A percentile compares a stretch with the other conserved stretches of the same genome.
phyloP scores from a whole-genome alignment of 2,329 filamentous ascomycete genomes.

The Fonsecaea erecta region DNA sequence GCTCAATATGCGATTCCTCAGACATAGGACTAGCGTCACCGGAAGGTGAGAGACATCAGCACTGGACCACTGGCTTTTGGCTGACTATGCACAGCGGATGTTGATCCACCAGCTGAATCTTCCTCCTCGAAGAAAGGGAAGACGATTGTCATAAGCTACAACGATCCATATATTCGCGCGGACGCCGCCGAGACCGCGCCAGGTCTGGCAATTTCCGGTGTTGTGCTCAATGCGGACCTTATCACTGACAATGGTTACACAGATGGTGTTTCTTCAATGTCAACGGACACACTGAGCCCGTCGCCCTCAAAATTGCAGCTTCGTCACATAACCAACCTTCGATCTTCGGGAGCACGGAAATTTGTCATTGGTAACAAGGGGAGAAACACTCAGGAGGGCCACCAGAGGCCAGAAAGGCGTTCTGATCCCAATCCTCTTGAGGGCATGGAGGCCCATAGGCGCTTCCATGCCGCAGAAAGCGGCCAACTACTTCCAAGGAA shows the following conservation, averaged over 20 bases:
- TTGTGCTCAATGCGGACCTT: slow-evolving; percentile 6
- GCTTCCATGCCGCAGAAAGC: slow-evolving; percentile 37
- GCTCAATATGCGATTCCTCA: slow-evolving; percentile 9
- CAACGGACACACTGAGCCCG: slow-evolving; percentile 2
- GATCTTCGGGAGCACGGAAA: slow-evolving; percentile 23
- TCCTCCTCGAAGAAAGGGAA: slow-evolving; percentile 18
- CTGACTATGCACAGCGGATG: slow-evolving; percentile 10
- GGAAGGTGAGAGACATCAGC: slow-evolving; percentile 15
- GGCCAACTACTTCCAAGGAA: slow-evolving; percentile 32
- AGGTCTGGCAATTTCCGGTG: slow-evolving; percentile 17
- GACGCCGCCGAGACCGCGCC: slow-evolving; percentile 13
- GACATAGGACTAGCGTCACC: slow-evolving; percentile 19
- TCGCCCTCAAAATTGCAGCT: slow-evolving; percentile 25
- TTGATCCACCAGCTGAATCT: slow-evolving; percentile 11
- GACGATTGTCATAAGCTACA: slow-evolving; percentile 30
- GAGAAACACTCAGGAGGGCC: slow-evolving; percentile 4
- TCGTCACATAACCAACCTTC: slow-evolving; percentile 13
- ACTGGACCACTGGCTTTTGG: background rate
- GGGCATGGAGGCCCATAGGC: slow-evolving; percentile 36
- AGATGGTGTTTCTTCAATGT: slow-evolving; percentile 12
- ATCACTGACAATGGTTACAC: slow-evolving; percentile 24
- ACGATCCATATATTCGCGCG: slow-evolving; percentile 22
- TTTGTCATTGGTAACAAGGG: slow-evolving; percentile 28
- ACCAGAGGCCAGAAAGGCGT: slow-evolving; percentile 14
- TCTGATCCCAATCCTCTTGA: slow-evolving; percentile 33